Evolutionary conservation across 2,329 filamentous ascomycete genomes (phyloP).

Genomic region (Mollisia scopiformis): DNA sequence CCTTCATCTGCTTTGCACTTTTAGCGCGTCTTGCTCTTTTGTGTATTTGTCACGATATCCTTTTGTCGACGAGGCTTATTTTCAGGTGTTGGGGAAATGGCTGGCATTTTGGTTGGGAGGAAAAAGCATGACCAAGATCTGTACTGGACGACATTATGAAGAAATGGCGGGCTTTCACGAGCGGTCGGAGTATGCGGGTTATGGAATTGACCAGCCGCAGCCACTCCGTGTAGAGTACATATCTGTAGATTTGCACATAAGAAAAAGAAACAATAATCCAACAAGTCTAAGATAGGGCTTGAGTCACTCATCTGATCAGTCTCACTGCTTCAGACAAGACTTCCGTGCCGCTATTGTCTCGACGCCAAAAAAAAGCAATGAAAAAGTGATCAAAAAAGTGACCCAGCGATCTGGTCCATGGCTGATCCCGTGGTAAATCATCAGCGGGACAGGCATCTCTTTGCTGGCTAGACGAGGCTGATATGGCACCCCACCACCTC

Average conservation of each 20-base stretch:
- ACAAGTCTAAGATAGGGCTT: not conserved
- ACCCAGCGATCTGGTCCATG: not conserved
- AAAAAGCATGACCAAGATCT: constrained; percentile 1
- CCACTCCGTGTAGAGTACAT: constrained; percentile 12
- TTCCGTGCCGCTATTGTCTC: not conserved
- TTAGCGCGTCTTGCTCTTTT: constrained; percentile 16
- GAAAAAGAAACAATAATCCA: constrained; percentile 3
- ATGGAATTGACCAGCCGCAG: not conserved
- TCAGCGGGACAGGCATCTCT: not conserved
- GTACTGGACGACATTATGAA: constrained; percentile 1
- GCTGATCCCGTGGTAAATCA: not conserved
- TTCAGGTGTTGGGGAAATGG: constrained; percentile 13
- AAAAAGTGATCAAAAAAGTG: not conserved
- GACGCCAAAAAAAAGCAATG: not conserved
- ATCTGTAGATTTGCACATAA: constrained; percentile 18
- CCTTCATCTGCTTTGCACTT: not conserved
- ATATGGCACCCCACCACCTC: not conserved
- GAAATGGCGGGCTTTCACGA: not conserved
- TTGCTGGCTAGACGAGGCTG: not conserved
- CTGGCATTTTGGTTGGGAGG: constrained; percentile 15
- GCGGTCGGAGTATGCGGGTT: not conserved
- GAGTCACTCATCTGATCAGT: not conserved
- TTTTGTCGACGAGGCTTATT: constrained; percentile 1
- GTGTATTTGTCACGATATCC: constrained; percentile 5
- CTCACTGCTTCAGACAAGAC: not conserved